Evolutionary conservation across 140 eudicot genomes (phyloP), one percentile per base, ranked within the genome.

Genomic region (Anethum foeniculum): DNA sequence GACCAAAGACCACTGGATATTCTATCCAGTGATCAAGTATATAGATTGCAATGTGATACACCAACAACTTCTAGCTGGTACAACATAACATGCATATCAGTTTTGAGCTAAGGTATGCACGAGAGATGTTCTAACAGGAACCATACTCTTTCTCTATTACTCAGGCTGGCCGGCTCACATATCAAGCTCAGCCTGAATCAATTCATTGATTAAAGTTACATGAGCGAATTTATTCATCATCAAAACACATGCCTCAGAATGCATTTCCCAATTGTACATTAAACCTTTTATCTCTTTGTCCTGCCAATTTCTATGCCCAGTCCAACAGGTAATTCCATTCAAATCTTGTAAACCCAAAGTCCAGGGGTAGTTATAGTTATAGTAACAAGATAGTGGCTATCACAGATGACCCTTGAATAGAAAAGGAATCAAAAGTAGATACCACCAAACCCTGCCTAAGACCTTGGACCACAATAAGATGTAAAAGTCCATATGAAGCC

Each of bases 231-330:
- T 80, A 80, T 68, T 80, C 67, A 68, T 80, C 82, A 79, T 28
- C 65, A 19, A 67, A 44, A 38, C 82, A 48, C 32, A 43, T 12
- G 25, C 38, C 65, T 76, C 16, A 32, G 39, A 86, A 85, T 27
- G 77, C 77, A 87, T 79, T 82, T 27, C 58, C 46, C 75, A 71
- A 85, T 85, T 86, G 79, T 86, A 88, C 87, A 85, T 56, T 74
- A 85, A 65, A 81, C 81, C 79, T 47, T 75, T 83, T 58, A 46
- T 49, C 51, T 80, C 75, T 80, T 62, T 41, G 15, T 46, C 34
- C 30, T 47, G 48, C 16, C 54, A 43, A 68, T 71, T 68, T 41
- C 71, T 30, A 30, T 25, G 62, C 41, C 74, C 19, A 39, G 30
- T 41, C 28, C 34, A 38, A 56, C 80, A 67, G 51, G 68, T 76